phyloP scores from a whole-genome alignment of 768 basidiomycete genomes.

The Rhizopogon vesiculosus region DNA sequence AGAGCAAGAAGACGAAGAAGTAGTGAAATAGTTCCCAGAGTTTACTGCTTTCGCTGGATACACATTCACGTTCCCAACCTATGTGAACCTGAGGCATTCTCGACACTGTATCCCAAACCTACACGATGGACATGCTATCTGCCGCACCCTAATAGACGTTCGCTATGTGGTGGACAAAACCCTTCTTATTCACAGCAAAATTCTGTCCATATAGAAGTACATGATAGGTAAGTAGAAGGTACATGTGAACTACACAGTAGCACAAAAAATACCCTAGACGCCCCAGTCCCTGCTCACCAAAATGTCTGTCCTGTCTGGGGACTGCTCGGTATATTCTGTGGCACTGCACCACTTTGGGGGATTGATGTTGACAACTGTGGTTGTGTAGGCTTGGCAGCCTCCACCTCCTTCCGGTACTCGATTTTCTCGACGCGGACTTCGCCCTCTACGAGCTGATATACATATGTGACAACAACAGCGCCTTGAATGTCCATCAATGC shows the following conservation, averaged over 20 bases:
- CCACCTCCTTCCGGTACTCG: slow-evolving; percentile 68
- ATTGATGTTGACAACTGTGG: slow-evolving; percentile 29
- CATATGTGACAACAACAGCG: slow-evolving; percentile 93
- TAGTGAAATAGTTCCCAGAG: slow-evolving; percentile 10
- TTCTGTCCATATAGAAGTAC: neutral
- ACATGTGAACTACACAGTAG: neutral
- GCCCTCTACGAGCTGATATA: slow-evolving; percentile 91
- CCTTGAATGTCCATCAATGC: slow-evolving; percentile 98
- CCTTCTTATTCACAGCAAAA: neutral
- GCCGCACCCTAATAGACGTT: neutral
- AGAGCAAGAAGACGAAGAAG: slow-evolving; percentile 73
- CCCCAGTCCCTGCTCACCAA: neutral
- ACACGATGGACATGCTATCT: neutral
- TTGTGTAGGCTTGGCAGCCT: slow-evolving; percentile 30
- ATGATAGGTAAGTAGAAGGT: neutral
- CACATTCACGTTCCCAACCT: neutral
- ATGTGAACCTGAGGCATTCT: neutral
- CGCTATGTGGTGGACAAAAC: neutral
- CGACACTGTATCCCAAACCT: neutral
- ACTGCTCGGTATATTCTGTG: slow-evolving; percentile 45
- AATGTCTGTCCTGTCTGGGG: neutral
- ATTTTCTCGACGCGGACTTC: slow-evolving; percentile 94
- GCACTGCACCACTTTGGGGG: slow-evolving; percentile 39
- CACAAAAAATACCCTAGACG: neutral
- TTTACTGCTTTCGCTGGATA: neutral